A percentile compares a stretch with the other conserved stretches of the same genome.
phyloP scores from a whole-genome alignment of 768 basidiomycete species.

The Boletus subparvulus region DNA sequence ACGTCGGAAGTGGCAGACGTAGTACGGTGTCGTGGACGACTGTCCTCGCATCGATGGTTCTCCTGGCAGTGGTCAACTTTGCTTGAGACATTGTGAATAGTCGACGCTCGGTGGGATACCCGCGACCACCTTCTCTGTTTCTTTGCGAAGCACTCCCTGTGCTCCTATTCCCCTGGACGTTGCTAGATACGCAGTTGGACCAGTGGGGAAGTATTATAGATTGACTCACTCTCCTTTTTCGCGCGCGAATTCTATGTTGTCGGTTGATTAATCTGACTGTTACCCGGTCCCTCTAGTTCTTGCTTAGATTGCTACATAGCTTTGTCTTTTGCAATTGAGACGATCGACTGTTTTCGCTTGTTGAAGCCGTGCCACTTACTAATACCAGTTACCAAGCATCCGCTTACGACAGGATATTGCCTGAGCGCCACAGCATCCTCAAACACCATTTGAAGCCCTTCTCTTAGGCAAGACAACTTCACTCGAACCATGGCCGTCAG shows the following conservation, averaged over 20 bases:
- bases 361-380: conserved; percentile 6
- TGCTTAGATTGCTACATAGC: conserved; percentile 14
- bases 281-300: neutral
- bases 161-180: neutral
- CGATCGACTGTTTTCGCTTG: conserved; percentile 4
- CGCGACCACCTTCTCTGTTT: neutral
- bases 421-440: conserved; percentile 13
- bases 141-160: neutral
- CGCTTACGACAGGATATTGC: conserved; percentile 2
- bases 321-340: conserved; percentile 9
- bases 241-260: neutral
- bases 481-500: conserved; percentile 19
- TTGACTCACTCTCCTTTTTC: neutral
- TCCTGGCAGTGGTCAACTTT: conserved; percentile 6
- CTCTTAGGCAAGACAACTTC: neutral
- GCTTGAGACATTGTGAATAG: conserved; percentile 1
- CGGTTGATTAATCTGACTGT: conserved; percentile 1
- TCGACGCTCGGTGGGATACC: neutral
- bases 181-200: no score
- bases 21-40: conserved; percentile 8
- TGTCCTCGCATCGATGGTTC: neutral
- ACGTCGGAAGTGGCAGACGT: conserved; percentile 2
- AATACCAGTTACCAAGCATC: conserved; percentile 10
- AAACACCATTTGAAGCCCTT: neutral
- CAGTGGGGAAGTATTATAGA: no score